Evolutionary conservation across 2,329 filamentous ascomycete species (phyloP), one percentile per base, ranked within the genome.

Genomic region (Aspergillus flavus): DNA sequence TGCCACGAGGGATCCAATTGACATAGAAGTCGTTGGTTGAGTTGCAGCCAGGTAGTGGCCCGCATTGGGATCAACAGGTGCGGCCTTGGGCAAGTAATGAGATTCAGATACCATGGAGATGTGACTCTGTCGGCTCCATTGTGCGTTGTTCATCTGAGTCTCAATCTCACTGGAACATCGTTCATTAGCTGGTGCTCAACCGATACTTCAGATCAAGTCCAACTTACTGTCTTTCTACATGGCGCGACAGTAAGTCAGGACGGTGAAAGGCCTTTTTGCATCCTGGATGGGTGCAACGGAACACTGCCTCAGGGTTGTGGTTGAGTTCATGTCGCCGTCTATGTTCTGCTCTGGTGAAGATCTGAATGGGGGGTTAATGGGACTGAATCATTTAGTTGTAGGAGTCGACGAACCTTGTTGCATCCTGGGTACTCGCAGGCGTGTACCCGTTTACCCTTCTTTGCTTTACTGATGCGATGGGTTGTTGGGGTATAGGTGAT

Each of bases 361-460:
- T 77, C 81, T 83, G 19, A 50, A 21, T 12, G 4, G 16, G 16
- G 4, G n/a, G 48, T 52, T 12, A 52, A 46, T 57, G 21, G 50
- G 46, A 62, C 58, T 66, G 61, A 36, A 61, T 62, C 39, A 61
- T 32, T 68, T 59, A 62, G 23, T 41, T 19, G 55, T 46, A 21
- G 46, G 21, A 36, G 52, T 28, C 53, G 45, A 69, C 77, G 63
- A 65, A 82, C 81, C 77, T 84, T 84, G 64, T 75, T 75, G 68
- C 82, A 84, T 45, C 81, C 80, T 19, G 79, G 79, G 63, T 74
- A 81, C 62, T 81, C 76, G 68, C 82, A 84, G 10, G 76, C 76
- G 67, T 84, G 82, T 16, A 84, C 82, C 58, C 81, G 79, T 71
- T 83, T 83, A 34, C 82, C 82, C 70, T 84, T 84, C 73, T 83